Conservation (phyloP, 257 asterid species). For the Jacaranda mimosifolia region DNA sequence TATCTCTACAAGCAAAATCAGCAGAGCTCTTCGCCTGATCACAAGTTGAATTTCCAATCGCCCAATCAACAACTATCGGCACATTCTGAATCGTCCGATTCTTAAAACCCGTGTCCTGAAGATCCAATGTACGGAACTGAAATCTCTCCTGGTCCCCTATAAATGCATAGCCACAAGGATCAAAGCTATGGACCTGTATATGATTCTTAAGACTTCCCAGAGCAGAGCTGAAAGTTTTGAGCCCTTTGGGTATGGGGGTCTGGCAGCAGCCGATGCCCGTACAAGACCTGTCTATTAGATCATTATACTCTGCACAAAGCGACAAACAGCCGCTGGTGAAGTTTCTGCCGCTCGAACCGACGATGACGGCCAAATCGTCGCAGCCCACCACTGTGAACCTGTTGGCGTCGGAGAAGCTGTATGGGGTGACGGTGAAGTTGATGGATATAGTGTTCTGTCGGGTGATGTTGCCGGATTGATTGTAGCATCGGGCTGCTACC, state of each 20-base stretch:
- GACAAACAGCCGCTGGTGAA: conserved; percentile 24
- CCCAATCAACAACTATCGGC: conserved; percentile 73
- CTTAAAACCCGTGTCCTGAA: conserved; percentile 39
- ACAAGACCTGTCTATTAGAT: conserved; percentile 36
- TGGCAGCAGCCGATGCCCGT: conserved; percentile 68
- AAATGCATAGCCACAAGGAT: conserved; percentile 59
- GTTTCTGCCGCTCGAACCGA: not conserved
- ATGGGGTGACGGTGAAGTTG: conserved; percentile 28
- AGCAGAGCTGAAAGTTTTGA: conserved; percentile 30
- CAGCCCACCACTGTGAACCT: conserved; percentile 45
- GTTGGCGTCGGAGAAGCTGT: conserved; percentile 41
- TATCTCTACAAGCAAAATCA: conserved; percentile 44
- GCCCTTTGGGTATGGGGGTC: conserved; percentile 57
- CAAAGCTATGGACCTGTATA: conserved; percentile 33
- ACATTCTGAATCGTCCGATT: conserved; percentile 44
- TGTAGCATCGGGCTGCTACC: conserved; percentile 24
- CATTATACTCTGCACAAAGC: not conserved
- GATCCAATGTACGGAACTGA: conserved; percentile 40
- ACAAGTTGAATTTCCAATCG: conserved; percentile 56
- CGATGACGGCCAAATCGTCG: conserved; percentile 31
- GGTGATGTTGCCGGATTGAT: conserved; percentile 3
- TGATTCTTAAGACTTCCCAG: conserved; percentile 22
- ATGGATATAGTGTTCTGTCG: not conserved
- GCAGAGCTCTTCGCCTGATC: conserved; percentile 35
- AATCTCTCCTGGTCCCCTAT: conserved; percentile 57